Evolutionary conservation across 164 flowering plant genomes (phyloP), one percentile per base, ranked within the genome.

Genomic region (Sextonia rubra): DNA sequence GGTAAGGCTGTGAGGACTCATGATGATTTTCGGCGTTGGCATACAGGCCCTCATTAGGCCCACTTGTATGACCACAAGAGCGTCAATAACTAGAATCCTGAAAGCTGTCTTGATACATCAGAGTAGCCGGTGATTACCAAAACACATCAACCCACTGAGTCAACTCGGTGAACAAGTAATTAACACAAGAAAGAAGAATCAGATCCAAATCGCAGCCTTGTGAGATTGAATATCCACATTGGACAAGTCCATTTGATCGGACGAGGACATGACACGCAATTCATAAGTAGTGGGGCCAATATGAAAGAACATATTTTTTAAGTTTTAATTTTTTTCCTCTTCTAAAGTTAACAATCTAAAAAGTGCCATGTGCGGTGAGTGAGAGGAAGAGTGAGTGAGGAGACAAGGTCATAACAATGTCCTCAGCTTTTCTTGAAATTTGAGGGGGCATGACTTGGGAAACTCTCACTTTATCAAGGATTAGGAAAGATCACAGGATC

Each of bases 401-500:
- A 12, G 72, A 69, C 72, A 69, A 2, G 72, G 47, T 69, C 64
- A 56, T 69, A 27, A 56, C 25, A 64, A 69, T 25, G 72, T 55
- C 22, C 37, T 25, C 12, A n/a, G 63, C 48, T 56, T 69, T 69
- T 69, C 22, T 29, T 64, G 18, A 27, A 27, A 22, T 27, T 9
- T 55, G 72, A 27, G 12, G 63, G 29, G 64, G 44, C 1, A 49
- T 26, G 22, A 18, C 8, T 66, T 37, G 37, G 52, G 69, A 14
- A 52, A 52, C 15, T 52, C 52, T 44, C 22, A 37, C 69, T 66
- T 66, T 70, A 12, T 25, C 69, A 47, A 49, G 62, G 47, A 67
- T 71, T 66, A 29, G 47, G 18, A 66, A 37, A 66, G 69, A 66
- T 71, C 66, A 27, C 44, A 74, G 74, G 70, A 78, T 75, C 67